Base-by-base conservation (phyloP, 257 asterid species). In the Lycium ferocissimum region DNA sequence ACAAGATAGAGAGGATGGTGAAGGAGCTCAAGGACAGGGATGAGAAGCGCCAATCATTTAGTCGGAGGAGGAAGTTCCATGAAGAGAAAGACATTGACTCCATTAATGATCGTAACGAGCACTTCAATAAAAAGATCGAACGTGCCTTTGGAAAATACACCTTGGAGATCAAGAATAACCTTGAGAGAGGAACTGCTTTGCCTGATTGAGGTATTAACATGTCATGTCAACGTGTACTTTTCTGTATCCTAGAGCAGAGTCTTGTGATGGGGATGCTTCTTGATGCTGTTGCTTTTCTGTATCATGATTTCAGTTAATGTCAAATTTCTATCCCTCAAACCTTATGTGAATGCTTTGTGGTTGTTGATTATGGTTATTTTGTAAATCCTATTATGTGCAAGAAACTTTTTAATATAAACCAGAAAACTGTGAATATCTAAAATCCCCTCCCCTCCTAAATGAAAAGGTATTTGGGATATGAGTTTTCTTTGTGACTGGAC, bases 21-120 rank as follows among this genome's bases (percentile, higher is more conserved):
- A 92, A 95, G 89, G 98, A 95, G 85, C 97, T 97, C 40, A 93
- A 90, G 86, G 98, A 92, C 75, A 91, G 93, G 88, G 99, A 97
- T 3, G 97, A 94, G 83, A 97, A 97, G 86, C 88, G 95, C 26
- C 88, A 91, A 81, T 75, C 98, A 80, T 97, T 97, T 80, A 97
- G 99, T 86, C 91, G 99, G 90, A 94, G 99, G 94, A 92, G 99
- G 72, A 93, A 92, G 94, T 95, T 86, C 87, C 97, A 91, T 18
- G 99, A 95, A 90, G 99, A 96, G 89, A 96, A 97, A 93, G 99
- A 97, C 86, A 92, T 97, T 17, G 98, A 95, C 92, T 97, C 98
- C 3, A 97, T 97, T 85, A 97, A 90, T 80, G 97, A 93, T 54
- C 93, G 95, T 47, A 94, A 94, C 18, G 98, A 96, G 88, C 99